A percentile compares a stretch with the other conserved stretches of the same genome.
Evolutionary conservation across 805 yeast genomes (phyloP).

Genomic region (Ogataea chonburiensis): DNA sequence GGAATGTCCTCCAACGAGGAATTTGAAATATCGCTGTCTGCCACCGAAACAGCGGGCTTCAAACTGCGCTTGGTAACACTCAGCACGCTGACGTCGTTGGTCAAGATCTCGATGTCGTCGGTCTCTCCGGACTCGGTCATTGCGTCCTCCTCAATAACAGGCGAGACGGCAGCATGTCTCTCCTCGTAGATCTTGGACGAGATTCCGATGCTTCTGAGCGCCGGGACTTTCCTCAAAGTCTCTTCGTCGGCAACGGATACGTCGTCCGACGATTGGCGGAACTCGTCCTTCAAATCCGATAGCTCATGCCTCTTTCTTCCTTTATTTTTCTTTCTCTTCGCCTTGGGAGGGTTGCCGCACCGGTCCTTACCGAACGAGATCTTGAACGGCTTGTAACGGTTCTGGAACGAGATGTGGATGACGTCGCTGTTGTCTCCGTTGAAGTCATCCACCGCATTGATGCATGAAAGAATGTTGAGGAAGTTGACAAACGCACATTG

Average conservation of each 20-base stretch:
- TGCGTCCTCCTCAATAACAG: conserved; percentile 4
- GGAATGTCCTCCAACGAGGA: conserved; percentile 13
- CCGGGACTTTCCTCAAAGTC: conserved; percentile 14
- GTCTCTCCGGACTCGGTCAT: conserved; percentile 3
- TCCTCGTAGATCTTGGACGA: conserved; percentile 23
- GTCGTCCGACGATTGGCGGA: conserved; percentile 6
- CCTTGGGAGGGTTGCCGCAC: conserved; percentile 72
- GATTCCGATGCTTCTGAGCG: conserved; percentile 28
- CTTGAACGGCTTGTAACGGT: conserved; percentile 52
- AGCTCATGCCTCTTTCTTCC: conserved; percentile 31
- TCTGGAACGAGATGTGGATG: conserved; percentile 40
- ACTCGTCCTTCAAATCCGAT: conserved; percentile 5
- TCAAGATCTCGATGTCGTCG: conserved; percentile 15
- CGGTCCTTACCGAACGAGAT: conserved; percentile 71
- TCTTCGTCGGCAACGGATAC: conserved; percentile 12
- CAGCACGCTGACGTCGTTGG: conserved; percentile 7
- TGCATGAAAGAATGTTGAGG: conserved; percentile 60
- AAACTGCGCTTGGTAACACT: neutral
- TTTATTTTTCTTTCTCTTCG: conserved; percentile 41
- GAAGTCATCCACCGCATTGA: conserved; percentile 60
- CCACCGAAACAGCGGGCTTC: conserved; percentile 2
- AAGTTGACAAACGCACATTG: conserved; percentile 78
- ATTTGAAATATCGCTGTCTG: conserved; percentile 9
- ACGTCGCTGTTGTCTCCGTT: conserved; percentile 35
- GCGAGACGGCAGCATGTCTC: conserved; percentile 3